Evolutionary conservation across 768 basidiomycete genomes (phyloP), one percentile per base, ranked within the genome.

Genomic region (Cyclocybe aegerita): DNA sequence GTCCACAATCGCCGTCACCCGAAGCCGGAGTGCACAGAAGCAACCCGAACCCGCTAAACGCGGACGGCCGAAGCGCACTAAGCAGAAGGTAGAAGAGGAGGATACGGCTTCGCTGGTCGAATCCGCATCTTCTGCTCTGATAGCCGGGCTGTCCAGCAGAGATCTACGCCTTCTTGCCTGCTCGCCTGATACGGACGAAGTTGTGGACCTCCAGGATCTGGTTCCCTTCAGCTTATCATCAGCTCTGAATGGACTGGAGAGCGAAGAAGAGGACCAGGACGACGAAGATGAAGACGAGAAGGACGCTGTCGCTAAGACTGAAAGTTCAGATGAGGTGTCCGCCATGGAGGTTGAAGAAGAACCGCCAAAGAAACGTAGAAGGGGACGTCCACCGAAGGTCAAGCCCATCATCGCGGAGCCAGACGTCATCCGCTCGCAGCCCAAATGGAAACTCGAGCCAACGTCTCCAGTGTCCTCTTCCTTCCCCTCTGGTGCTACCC

Each of bases 131-230:
- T 36, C 39, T n/a, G 9, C 51, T 16, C 9, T 34, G 3, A 23
- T 23, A 2, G 3, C 23, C 23, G 23, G 23, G 23, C 23, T 23
- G 23, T 36, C 17, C 10, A 49, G 40, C 29, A 62, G 65, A 1
- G 43, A 53, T 0, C 54, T 64, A 3, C 64, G 65, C 7, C 54
- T 76, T 4, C 48, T 81, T 1, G 59, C 65, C 2, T 69, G 69
- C 11, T 76, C 74, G 46, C 69, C 78, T 1, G 60, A 71, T 7
- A 60, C 64, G 1, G 66, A 70, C 37, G 60, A 65, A 0, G 31
- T 41, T 4, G 17, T 71, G 1, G 60, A 63, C 23, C 58, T 70
- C 0, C 49, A 53, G 12, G 52, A 52, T 6, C 52, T 66, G 3
- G 51, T 62, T 7, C 53, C 59, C 9, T 42, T 54, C 30, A 49